These are phyloP conservation scores for Myrica gale DNA, from an alignment of 306 rosid genomes.

Conservation along the genomic window DNA sequence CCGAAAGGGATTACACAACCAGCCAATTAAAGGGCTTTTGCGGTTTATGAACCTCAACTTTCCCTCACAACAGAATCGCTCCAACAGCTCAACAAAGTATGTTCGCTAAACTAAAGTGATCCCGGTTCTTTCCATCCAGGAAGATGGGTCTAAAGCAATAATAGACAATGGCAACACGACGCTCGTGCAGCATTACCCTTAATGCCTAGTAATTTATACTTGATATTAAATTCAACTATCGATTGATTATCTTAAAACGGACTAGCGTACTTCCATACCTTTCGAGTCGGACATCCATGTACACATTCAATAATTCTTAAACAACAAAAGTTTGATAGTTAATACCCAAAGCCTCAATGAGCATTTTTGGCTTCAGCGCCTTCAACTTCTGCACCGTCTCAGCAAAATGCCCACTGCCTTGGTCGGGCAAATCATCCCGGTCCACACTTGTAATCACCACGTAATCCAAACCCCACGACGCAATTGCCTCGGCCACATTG, in stretches of 20 bases:
- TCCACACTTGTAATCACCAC: conserved; percentile 99
- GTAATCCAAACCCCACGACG: conserved; percentile 97
- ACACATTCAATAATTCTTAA: conserved; percentile 18
- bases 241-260: conserved; percentile 12
- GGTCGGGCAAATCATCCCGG: conserved; percentile 93
- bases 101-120: not conserved
- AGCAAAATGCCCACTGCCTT: conserved; percentile 94
- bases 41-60: not conserved
- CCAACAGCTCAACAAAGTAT: not conserved
- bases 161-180: not conserved
- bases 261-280: conserved; percentile 19
- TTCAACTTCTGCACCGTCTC: conserved; percentile 92
- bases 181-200: conserved; percentile 9
- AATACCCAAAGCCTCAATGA: conserved; percentile 91
- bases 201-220: conserved; percentile 4
- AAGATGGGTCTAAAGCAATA: not conserved
- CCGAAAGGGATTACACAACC: not conserved
- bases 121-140: conserved; percentile 15
- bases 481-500: conserved; percentile 98
- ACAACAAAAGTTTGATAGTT: not conserved
- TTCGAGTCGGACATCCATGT: not conserved
- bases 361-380: conserved; percentile 80
- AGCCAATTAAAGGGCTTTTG: not conserved
- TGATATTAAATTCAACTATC: conserved; percentile 6
- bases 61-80: not conserved